A percentile compares a stretch with the other conserved stretches of the same genome.
These are phyloP conservation scores for Melastoma malabathricum DNA, from an alignment of 345 rosid species.

Conservation along the genomic window DNA sequence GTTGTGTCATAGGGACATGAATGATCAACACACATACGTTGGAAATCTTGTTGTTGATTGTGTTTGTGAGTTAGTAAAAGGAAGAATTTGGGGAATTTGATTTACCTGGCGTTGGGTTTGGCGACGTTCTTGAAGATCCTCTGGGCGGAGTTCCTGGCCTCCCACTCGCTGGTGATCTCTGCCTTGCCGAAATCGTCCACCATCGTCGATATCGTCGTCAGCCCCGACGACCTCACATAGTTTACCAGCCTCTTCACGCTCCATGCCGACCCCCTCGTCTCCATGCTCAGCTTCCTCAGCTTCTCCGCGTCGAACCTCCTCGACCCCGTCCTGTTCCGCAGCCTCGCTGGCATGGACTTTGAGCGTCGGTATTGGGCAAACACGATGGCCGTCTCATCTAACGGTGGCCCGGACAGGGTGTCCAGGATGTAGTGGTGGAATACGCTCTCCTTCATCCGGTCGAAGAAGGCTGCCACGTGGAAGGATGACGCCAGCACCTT, in stretches of 20 bases:
- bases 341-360: constrained; percentile 18
- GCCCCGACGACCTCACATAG: constrained; percentile 28
- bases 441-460: constrained; percentile 51
- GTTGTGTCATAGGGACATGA: too few relatives aligned
- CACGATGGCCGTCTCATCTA: constrained; percentile 12
- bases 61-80: too few relatives aligned
- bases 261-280: constrained; percentile 30
- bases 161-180: constrained; percentile 40
- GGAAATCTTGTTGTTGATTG: too few relatives aligned
- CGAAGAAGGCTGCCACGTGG: constrained; percentile 45
- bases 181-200: constrained; percentile 30
- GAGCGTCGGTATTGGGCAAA: neutral
- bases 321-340: constrained; percentile 10
- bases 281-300: constrained; percentile 28
- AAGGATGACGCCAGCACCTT: constrained; percentile 38
- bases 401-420: constrained; percentile 31
- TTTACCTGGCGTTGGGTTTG: constrained; percentile 18
- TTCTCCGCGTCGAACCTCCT: constrained; percentile 38
- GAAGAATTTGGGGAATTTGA: too few relatives aligned
- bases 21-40: constrained; percentile 19
- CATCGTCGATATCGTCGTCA: constrained; percentile 32
- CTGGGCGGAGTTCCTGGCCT: constrained; percentile 28
- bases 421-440: constrained; percentile 41
- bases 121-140: constrained; percentile 46
- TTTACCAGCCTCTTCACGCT: constrained; percentile 34